A percentile compares a stretch with the other conserved stretches of the same genome.
These are phyloP conservation scores for Scheffersomyces titani DNA, from an alignment of 1,139 yeast genomes.

Conservation along the genomic window DNA sequence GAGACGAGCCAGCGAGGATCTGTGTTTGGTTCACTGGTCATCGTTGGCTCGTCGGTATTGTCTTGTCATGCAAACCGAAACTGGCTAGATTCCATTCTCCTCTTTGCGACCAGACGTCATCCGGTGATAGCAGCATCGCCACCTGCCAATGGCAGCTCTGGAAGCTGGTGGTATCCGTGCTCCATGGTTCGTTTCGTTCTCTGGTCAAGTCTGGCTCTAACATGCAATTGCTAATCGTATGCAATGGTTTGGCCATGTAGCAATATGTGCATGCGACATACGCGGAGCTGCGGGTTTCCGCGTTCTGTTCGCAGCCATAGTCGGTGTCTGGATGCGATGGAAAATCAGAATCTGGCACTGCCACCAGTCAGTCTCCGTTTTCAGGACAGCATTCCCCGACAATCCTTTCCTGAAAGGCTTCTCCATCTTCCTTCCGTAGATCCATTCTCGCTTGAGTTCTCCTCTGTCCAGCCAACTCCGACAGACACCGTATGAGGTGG, in stretches of 20 bases:
- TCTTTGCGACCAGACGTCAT: background rate
- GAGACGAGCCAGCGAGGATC: background rate
- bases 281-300: background rate
- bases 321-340: background rate
- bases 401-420: background rate
- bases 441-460: background rate
- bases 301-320: background rate
- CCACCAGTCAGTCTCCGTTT: background rate
- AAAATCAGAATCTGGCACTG: background rate
- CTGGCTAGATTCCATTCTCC: background rate
- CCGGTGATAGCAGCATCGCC: background rate
- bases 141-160: background rate
- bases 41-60: background rate
- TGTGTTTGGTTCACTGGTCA: background rate
- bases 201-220: background rate
- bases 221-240: no score
- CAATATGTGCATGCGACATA: background rate
- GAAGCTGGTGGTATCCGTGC: background rate
- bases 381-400: background rate
- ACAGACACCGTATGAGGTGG: background rate
- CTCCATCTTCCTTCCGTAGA: background rate
- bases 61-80: background rate
- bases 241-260: background rate
- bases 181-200: background rate
- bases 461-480: background rate